These are phyloP conservation scores for Annulohypoxylon maeteangense DNA, from an alignment of 495 filamentous ascomycete genomes.

Conservation along the genomic window DNA sequence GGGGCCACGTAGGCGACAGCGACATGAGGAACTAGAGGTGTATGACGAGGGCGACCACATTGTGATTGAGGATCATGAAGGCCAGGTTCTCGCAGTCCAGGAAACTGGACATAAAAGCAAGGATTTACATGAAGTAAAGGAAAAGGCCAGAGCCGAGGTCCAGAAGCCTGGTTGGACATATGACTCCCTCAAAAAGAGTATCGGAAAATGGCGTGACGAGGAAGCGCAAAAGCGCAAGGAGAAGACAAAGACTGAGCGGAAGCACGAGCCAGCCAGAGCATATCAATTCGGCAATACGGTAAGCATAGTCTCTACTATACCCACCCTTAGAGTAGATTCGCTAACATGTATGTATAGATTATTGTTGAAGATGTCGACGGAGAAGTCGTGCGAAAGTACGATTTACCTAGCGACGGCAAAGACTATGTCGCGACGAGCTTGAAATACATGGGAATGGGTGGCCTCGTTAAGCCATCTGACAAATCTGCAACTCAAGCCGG, in stretches of 20 bases:
- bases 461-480: slow-evolving; percentile 53
- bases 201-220: slow-evolving; percentile 64
- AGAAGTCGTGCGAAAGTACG: slow-evolving; percentile 97
- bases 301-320: slow-evolving; percentile 34
- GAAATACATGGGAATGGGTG: slow-evolving; percentile 60
- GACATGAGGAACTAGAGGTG: slow-evolving; percentile 64
- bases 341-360: slow-evolving; percentile 62
- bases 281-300: slow-evolving; percentile 94
- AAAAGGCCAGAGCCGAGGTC: slow-evolving; percentile 44
- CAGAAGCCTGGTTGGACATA: slow-evolving; percentile 58
- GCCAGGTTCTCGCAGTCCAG: slow-evolving; percentile 75
- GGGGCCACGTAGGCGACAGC: slow-evolving; percentile 34
- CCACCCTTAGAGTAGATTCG: background rate
- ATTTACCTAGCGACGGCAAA: slow-evolving; percentile 67
- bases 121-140: slow-evolving; percentile 26
- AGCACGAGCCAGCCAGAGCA: slow-evolving; percentile 76
- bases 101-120: slow-evolving; percentile 39
- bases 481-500: slow-evolving; percentile 35
- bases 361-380: slow-evolving; percentile 98
- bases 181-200: slow-evolving; percentile 57
- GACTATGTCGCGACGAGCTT: slow-evolving; percentile 58
- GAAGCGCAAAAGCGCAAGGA: slow-evolving; percentile 69
- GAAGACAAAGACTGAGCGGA: slow-evolving; percentile 60
- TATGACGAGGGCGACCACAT: slow-evolving; percentile 87
- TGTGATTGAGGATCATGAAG: slow-evolving; percentile 86